These are phyloP conservation scores for Candida tammaniensis DNA, from an alignment of 805 yeast genomes.

Conservation along the genomic window DNA sequence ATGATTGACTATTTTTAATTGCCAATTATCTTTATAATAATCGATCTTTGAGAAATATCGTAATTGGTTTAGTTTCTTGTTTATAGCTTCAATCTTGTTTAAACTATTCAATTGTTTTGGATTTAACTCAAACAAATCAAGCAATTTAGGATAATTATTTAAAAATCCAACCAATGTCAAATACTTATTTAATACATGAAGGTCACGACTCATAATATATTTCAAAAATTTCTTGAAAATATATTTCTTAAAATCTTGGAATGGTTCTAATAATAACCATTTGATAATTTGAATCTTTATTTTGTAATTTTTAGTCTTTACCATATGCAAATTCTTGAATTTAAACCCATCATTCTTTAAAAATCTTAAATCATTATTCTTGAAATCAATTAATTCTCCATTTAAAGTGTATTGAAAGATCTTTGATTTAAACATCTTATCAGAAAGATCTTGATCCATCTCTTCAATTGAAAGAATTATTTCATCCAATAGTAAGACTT, in stretches of 20 bases:
- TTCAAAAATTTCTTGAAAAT: slow-evolving; percentile 17
- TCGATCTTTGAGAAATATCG: neutral
- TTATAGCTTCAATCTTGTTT: neutral
- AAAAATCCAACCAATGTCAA: slow-evolving; percentile 5
- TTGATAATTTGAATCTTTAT: slow-evolving; percentile 28
- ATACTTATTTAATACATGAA: slow-evolving; percentile 3
- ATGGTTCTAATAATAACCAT: slow-evolving; percentile 39
- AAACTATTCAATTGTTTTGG: neutral
- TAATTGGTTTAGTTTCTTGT: slow-evolving; percentile 1
- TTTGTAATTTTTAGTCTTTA: slow-evolving; percentile 17
- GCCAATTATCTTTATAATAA: slow-evolving; percentile 24
- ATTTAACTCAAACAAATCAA: neutral
- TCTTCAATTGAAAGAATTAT: neutral
- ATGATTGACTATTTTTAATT: slow-evolving; percentile 17
- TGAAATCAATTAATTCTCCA: slow-evolving; percentile 36
- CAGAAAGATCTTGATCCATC: slow-evolving; percentile 3
- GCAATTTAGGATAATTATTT: neutral
- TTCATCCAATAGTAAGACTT: neutral
- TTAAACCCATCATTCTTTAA: slow-evolving; percentile 3
- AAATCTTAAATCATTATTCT: slow-evolving; percentile 34
- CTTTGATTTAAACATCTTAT: slow-evolving; percentile 5
- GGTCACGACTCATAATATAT: neutral
- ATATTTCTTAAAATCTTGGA: slow-evolving; percentile 23
- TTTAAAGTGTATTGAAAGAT: slow-evolving; percentile 15
- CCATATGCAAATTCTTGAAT: slow-evolving; percentile 5